A percentile compares a stretch with the other conserved stretches of the same genome.
Evolutionary conservation across 2,329 filamentous ascomycete genomes (phyloP).

Genomic region (Fusarium torulosum): DNA sequence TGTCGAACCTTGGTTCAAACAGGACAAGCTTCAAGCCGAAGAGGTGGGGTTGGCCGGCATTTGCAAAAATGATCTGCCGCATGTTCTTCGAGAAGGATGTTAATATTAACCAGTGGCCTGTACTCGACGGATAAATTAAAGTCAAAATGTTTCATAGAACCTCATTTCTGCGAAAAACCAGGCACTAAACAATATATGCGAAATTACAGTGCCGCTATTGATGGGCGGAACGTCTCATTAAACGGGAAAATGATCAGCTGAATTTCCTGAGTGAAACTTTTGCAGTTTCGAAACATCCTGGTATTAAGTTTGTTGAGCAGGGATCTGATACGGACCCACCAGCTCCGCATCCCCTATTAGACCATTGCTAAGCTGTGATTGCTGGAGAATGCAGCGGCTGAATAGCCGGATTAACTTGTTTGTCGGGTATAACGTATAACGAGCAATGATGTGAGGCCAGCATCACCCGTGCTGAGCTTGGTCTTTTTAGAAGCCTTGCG

Average conservation of each 20-base stretch:
- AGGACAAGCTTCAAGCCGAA: not conserved
- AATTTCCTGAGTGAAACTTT: conserved; percentile 15
- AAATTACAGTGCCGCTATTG: conserved; percentile 14
- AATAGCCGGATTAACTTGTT: conserved; percentile 5
- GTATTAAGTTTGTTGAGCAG: conserved; percentile 1
- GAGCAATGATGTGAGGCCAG: conserved; percentile 3
- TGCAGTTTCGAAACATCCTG: conserved; percentile 28
- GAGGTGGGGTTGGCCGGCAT: not conserved
- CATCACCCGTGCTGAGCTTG: not conserved
- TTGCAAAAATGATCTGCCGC: not conserved
- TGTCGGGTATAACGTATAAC: not conserved
- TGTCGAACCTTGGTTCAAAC: not conserved
- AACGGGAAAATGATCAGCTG: conserved; percentile 19
- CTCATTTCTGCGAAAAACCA: not conserved
- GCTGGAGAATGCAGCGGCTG: conserved; percentile 4
- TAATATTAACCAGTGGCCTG: not conserved
- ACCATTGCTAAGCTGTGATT: not conserved
- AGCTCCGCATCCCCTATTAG: conserved; percentile 22
- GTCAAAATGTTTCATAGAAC: not conserved
- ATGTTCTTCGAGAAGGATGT: not conserved
- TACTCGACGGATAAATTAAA: not conserved
- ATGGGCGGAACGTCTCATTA: conserved; percentile 1
- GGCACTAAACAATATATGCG: not conserved
- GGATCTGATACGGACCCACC: conserved; percentile 18
- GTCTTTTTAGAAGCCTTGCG: not conserved